phyloP scores from a whole-genome alignment of 2,329 filamentous ascomycete species.

The Cytospora piceicola region DNA sequence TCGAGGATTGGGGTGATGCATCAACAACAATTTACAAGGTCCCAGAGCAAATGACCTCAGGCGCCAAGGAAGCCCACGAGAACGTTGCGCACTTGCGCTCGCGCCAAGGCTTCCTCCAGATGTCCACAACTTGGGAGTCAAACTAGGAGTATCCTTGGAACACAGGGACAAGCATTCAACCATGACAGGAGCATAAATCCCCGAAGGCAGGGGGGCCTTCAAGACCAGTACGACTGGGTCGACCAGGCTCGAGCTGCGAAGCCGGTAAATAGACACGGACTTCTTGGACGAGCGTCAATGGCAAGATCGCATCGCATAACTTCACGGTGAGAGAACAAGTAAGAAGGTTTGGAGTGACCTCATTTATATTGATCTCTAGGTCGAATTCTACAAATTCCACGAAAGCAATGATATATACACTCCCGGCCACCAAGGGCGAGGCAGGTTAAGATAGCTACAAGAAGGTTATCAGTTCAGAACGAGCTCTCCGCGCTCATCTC shows the following conservation, averaged over 20 bases:
- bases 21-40: slow-evolving; percentile 50
- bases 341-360: background rate
- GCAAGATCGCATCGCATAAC: background rate
- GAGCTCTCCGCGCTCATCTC: background rate
- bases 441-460: slow-evolving; percentile 7
- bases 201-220: no score
- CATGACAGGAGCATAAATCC: slow-evolving; percentile 52
- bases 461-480: background rate
- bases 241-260: slow-evolving; percentile 11
- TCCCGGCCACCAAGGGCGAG: background rate
- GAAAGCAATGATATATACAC: slow-evolving; percentile 8
- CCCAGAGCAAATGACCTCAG: slow-evolving; percentile 46
- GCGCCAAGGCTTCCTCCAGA: slow-evolving; percentile 47
- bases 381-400: background rate
- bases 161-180: slow-evolving; percentile 55
- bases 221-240: slow-evolving; percentile 47
- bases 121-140: slow-evolving; percentile 58
- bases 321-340: background rate
- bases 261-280: background rate
- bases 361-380: background rate
- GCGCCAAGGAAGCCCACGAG: slow-evolving; percentile 48
- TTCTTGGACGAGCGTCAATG: no score
- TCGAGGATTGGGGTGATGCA: slow-evolving; percentile 44
- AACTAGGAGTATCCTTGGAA: slow-evolving; percentile 53
- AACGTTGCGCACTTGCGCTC: slow-evolving; percentile 51